Base-by-base conservation (phyloP, 129 eudicot genomes). In the Centella asiatica region DNA sequence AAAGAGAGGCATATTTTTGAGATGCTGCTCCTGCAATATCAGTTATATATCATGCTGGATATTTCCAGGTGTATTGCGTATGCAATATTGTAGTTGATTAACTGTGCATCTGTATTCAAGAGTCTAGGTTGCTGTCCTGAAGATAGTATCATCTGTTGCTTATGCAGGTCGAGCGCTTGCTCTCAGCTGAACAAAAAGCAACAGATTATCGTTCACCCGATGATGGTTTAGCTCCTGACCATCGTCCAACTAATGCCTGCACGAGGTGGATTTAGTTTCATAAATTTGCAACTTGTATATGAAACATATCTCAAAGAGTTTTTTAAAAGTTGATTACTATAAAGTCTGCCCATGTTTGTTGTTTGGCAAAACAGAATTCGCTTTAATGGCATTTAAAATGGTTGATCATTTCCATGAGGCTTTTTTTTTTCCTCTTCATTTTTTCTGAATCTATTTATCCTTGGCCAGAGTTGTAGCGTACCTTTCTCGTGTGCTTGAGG, bases 151-250 rank as follows among this genome's bases (percentile, higher is more conserved):
- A 29, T 44, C 49, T 34, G 26, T 44, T 27, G 40, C 48, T 50
- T 71, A 8, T 70, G 69, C 62, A 87, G 99, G 99, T 93, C 76
- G 99, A 93, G 68, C 79, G 99, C 27, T 69, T 87, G 70, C 90
- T 87, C 69, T 87, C 99, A 61, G 95, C 99, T 18, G 96, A 93
- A 65, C 99, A 93, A 67, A 93, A 93, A 76, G 84, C 85, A 58
- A 87, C 99, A 10, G 99, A 93, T 73, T 93, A 84, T 71, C 83
- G 85, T 60, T 87, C 96, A 69, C 99, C 99, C n/a, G 99, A 92
- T 66, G 96, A 93, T 80, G 99, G 99, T 57, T 66, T 92, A 74
- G 82, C 58, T 72, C 96, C 96, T 74, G 99, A 93, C 74, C 99
- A 93, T 72, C 90, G 99, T 24, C 95, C 99, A 60, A 93, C 99